Percentiles rank a stretch among this genome's conserved stretches.
Evolutionary conservation across 352 stramenopile genomes (phyloP).

Genomic region (Globisporangium uncinulatum): DNA sequence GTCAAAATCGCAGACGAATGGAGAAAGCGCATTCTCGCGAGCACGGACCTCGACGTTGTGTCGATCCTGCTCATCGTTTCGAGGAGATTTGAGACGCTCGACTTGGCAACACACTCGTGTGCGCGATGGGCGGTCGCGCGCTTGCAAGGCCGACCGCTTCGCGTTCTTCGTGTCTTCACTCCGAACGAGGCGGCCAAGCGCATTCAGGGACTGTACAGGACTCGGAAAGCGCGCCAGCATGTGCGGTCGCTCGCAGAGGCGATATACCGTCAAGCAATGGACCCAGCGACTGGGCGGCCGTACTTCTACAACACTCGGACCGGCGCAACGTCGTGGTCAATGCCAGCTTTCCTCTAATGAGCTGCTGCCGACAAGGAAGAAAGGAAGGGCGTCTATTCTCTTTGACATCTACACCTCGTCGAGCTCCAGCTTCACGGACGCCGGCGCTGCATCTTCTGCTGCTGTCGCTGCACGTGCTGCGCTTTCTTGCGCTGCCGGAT

Average conservation of each 20-base stretch:
- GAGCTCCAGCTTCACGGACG: slow-evolving; percentile 7
- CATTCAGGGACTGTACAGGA: slow-evolving; percentile 58
- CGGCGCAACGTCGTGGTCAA: slow-evolving; percentile 42
- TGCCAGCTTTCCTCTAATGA: slow-evolving; percentile 34
- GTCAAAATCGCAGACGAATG: slow-evolving; percentile 20
- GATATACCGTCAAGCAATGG: slow-evolving; percentile 38
- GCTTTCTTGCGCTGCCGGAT: slow-evolving; percentile 81
- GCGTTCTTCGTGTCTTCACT: slow-evolving; percentile 12
- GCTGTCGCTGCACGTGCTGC: slow-evolving; percentile 56
- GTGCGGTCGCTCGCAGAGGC: slow-evolving; percentile 26
- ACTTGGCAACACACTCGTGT: slow-evolving; percentile 9
- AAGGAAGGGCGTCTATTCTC: neutral
- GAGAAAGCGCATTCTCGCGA: slow-evolving; percentile 20
- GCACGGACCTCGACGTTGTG: slow-evolving; percentile 19
- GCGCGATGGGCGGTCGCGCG: slow-evolving; percentile 25
- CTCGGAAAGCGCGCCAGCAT: slow-evolving; percentile 35
- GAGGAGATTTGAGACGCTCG: slow-evolving; percentile 6
- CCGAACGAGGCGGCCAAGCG: slow-evolving; percentile 27
- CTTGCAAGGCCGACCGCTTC: slow-evolving; percentile 17
- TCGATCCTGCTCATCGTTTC: slow-evolving; percentile 16
- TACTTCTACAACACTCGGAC: slow-evolving; percentile 64
- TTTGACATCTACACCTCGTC: neutral
- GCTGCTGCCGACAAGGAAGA: too few relatives aligned
- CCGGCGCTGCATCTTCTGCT: slow-evolving; percentile 45
- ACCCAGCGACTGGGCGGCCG: slow-evolving; percentile 31